A percentile compares a stretch with the other conserved stretches of the same genome.
Evolutionary conservation across 2,329 filamentous ascomycete species (phyloP).

Genomic region (Biscogniauxia sp.): DNA sequence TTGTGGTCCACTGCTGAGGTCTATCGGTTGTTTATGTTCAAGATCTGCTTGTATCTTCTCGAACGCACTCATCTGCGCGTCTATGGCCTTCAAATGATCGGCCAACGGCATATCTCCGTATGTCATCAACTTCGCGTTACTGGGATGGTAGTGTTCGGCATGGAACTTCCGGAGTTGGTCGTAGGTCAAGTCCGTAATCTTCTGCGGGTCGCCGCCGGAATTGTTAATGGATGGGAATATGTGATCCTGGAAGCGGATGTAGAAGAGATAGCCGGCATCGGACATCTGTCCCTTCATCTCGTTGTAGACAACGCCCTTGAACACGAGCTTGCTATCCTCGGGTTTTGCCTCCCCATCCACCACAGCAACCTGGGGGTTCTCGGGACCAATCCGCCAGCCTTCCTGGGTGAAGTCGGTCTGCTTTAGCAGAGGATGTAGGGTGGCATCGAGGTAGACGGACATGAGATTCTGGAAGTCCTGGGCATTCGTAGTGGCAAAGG

Average conservation of each 20-base stretch:
- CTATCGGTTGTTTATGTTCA: slow-evolving; percentile 73
- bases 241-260: slow-evolving; percentile 91
- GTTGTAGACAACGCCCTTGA: slow-evolving; percentile 98
- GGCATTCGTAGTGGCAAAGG: slow-evolving; percentile 92
- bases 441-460: slow-evolving; percentile 95
- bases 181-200: slow-evolving; percentile 93
- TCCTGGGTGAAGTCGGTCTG: slow-evolving; percentile 90
- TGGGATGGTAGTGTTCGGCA: slow-evolving; percentile 91
- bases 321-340: slow-evolving; percentile 71
- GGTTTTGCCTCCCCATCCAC: slow-evolving; percentile 41
- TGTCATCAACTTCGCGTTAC: slow-evolving; percentile 92
- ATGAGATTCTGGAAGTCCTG: slow-evolving; percentile 96
- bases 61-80: slow-evolving; percentile 72
- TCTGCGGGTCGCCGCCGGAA: slow-evolving; percentile 92
- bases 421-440: slow-evolving; percentile 84
- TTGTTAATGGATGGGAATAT: slow-evolving; percentile 95
- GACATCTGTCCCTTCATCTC: slow-evolving; percentile 99
- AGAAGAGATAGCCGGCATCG: slow-evolving; percentile 92
- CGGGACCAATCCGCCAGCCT: slow-evolving; percentile 92
- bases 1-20: slow-evolving; percentile 64
- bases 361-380: slow-evolving; percentile 67
- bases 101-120: slow-evolving; percentile 89
- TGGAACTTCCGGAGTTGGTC: slow-evolving; percentile 87
- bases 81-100: slow-evolving; percentile 77
- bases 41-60: slow-evolving; percentile 66